These are phyloP conservation scores for Brasilioporus rufonigricans DNA, from an alignment of 768 basidiomycete species.

Conservation along the genomic window DNA sequence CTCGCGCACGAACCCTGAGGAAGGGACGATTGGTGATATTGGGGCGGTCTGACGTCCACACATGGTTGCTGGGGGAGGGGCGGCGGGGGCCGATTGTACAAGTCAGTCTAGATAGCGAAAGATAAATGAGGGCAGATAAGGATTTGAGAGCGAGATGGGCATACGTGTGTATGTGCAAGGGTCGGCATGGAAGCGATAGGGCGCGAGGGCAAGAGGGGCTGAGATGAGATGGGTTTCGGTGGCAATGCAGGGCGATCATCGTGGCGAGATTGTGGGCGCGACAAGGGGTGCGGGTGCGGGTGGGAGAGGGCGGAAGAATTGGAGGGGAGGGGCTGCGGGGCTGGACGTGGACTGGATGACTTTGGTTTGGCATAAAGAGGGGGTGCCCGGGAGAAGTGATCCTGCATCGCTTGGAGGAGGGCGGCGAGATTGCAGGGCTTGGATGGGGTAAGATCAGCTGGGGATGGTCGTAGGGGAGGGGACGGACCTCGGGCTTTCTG, in stretches of 20 bases:
- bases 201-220: conserved; percentile 14
- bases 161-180: conserved; percentile 19
- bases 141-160: conserved; percentile 7
- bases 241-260: conserved; percentile 38
- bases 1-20: conserved; percentile 13
- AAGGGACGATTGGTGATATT: conserved; percentile 25
- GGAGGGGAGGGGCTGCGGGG: conserved; percentile 20
- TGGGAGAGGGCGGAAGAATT: neutral
- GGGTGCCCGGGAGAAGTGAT: conserved; percentile 80
- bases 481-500: conserved; percentile 62
- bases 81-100: conserved; percentile 37
- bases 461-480: conserved; percentile 7
- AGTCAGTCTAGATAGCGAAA: conserved; percentile 19
- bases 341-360: conserved; percentile 23
- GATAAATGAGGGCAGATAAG: neutral
- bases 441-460: neutral
- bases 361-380: conserved; percentile 88
- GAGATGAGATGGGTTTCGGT: conserved; percentile 34
- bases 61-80: conserved; percentile 28
- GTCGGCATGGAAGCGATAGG: conserved; percentile 13
- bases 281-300: too few species aligned
- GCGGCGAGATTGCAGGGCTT: conserved; percentile 77
- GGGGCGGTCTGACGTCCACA: conserved; percentile 24
- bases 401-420: conserved; percentile 75
- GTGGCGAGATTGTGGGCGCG: conserved; percentile 16